These are phyloP conservation scores for Gymnopilus junonius DNA, from an alignment of 768 basidiomycete species.

Conservation along the genomic window DNA sequence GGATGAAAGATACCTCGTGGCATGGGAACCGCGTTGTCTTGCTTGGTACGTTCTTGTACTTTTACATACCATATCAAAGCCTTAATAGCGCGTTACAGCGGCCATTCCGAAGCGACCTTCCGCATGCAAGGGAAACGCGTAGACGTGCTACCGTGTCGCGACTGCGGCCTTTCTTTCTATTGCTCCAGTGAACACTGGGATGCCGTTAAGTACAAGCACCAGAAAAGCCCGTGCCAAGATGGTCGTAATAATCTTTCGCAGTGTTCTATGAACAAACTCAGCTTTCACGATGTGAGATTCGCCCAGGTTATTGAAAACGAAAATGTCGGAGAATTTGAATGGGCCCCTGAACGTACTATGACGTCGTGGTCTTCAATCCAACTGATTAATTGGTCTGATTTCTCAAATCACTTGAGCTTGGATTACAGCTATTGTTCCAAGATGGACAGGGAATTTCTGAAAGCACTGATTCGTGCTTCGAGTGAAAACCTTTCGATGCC, in stretches of 20 bases:
- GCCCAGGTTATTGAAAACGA: conserved; percentile 1
- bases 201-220: conserved; percentile 19
- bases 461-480: not conserved
- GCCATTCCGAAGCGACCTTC: not conserved
- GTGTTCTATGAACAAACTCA: conserved; percentile 30
- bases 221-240: conserved; percentile 17
- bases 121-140: not conserved
- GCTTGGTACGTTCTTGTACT: too few species aligned
- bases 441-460: conserved; percentile 21
- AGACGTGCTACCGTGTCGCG: conserved; percentile 18
- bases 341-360: conserved; percentile 32
- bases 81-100: not conserved
- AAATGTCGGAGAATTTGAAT: conserved; percentile 19
- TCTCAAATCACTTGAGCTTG: conserved; percentile 14
- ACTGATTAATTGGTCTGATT: conserved; percentile 29
- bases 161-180: conserved; percentile 29
- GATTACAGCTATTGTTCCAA: conserved; percentile 24
- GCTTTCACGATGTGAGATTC: conserved; percentile 22
- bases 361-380: conserved; percentile 28
- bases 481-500: conserved; percentile 26
- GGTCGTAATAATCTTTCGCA: conserved; percentile 27
- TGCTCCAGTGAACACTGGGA: conserved; percentile 31
- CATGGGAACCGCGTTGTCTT: too few species aligned
- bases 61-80: too few species aligned
- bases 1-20: too few species aligned